Conservation (phyloP, 2,329 filamentous ascomycete species). For the Penicillium sp. region DNA sequence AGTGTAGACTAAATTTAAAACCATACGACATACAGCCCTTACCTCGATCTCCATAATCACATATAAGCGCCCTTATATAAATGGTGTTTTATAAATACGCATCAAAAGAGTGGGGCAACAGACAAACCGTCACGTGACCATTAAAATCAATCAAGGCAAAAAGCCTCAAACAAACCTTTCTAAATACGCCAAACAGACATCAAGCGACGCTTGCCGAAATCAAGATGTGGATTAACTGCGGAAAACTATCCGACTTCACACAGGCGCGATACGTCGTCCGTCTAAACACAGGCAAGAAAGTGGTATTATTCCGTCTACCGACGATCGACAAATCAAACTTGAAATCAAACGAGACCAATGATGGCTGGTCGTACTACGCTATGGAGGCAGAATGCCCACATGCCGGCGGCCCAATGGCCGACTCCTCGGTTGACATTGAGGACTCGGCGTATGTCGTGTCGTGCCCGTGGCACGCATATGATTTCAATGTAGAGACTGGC, state of each 20-base stretch:
- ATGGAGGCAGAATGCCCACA: constrained; percentile 52
- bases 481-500: constrained; percentile 51
- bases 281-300: constrained; percentile 45
- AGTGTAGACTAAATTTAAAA: neutral
- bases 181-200: neutral
- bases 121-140: neutral
- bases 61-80: too few relatives aligned
- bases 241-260: constrained; percentile 33
- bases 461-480: constrained; percentile 51
- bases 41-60: too few relatives aligned
- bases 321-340: constrained; percentile 35
- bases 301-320: constrained; percentile 48
- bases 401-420: constrained; percentile 48
- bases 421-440: constrained; percentile 49
- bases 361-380: constrained; percentile 48
- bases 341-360: constrained; percentile 32
- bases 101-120: neutral
- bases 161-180: constrained; percentile 1
- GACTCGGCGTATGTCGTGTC: constrained; percentile 49
- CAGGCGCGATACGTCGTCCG: constrained; percentile 45
- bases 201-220: neutral
- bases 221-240: constrained; percentile 29
- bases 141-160: constrained; percentile 2
- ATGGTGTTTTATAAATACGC: too few relatives aligned
- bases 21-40: neutral